Conservation (phyloP, 1,139 yeast genomes). For the Saccharomyces hybrid region DNA sequence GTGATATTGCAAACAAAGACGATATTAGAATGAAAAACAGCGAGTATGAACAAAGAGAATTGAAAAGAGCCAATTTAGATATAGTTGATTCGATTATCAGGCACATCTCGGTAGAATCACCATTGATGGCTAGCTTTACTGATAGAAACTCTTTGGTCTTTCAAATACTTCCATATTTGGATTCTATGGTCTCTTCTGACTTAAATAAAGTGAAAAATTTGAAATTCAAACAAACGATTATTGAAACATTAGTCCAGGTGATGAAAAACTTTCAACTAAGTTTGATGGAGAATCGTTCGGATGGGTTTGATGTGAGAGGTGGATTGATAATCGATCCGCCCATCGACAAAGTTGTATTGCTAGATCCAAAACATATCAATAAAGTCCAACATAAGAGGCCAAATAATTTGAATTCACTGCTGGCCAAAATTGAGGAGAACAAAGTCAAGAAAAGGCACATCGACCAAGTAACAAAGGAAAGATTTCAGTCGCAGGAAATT, state of each 20-base stretch:
- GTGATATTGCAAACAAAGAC: constrained; percentile 43
- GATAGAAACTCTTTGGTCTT: constrained; percentile 15
- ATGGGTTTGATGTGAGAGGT: constrained; percentile 24
- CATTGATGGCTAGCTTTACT: constrained; percentile 13
- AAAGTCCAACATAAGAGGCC: constrained; percentile 30
- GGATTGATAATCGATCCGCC: constrained; percentile 31
- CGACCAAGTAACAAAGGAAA: constrained; percentile 24
- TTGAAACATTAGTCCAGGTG: constrained; percentile 26
- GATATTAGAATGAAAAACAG: constrained; percentile 19
- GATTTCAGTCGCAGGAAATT: constrained; percentile 17
- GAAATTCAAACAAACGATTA: constrained; percentile 19
- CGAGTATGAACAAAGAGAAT: constrained; percentile 24
- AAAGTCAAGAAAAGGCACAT: constrained; percentile 33
- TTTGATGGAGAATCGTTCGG: constrained; percentile 11
- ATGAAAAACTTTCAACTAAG: constrained; percentile 29
- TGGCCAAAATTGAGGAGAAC: constrained; percentile 38
- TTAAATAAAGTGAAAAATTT: constrained; percentile 25
- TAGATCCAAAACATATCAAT: constrained; percentile 18
- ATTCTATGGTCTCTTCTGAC: constrained; percentile 41
- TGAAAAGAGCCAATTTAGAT: constrained; percentile 12
- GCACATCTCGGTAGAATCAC: constrained; percentile 10
- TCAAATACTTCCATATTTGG: constrained; percentile 43
- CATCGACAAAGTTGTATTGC: constrained; percentile 21
- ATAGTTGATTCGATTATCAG: constrained; percentile 12
- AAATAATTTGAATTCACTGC: constrained; percentile 25